Percentiles rank a stretch among this genome's conserved stretches.
Evolutionary conservation across 768 basidiomycete species (phyloP).

Genomic region (Daedaleopsis nitida): DNA sequence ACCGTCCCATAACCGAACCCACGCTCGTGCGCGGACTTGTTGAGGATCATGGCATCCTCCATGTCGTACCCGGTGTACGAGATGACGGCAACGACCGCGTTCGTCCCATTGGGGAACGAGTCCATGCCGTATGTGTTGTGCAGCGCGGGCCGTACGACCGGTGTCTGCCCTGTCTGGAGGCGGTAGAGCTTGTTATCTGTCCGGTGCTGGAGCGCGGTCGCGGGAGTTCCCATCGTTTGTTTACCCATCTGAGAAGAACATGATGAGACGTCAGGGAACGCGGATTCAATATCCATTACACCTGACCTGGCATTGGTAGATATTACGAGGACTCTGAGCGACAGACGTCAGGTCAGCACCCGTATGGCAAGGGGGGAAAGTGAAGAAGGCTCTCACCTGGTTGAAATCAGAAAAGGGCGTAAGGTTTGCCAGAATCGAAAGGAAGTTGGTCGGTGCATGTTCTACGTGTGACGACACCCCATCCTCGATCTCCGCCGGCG

Average conservation of each 20-base stretch:
- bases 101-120: conserved; percentile 96
- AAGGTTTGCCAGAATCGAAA: conserved; percentile 95
- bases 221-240: conserved; percentile 99
- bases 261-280: not conserved
- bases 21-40: conserved; percentile 97
- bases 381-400: conserved; percentile 57
- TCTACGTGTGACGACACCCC: conserved; percentile 90
- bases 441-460: conserved; percentile 90
- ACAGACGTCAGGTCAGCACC: not conserved
- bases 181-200: conserved; percentile 99
- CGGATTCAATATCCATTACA: not conserved
- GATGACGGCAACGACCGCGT: conserved; percentile 98
- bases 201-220: conserved; percentile 86
- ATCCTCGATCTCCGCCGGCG: conserved; percentile 74
- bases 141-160: conserved; percentile 87
- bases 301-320: conserved; percentile 88
- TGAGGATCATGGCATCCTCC: conserved; percentile 99
- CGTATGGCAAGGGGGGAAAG: conserved; percentile 7
- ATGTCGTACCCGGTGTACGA: conserved; percentile 99
- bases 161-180: conserved; percentile 92
- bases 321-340: conserved; percentile 80
- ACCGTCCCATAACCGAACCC: conserved; percentile 97
- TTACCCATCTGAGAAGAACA: conserved; percentile 83
- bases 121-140: conserved; percentile 98
- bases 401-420: conserved; percentile 99